Percentiles rank a stretch among this genome's conserved stretches.
These are phyloP conservation scores for Metschnikowia rubicola DNA, from an alignment of 805 yeast species.

Conservation along the genomic window DNA sequence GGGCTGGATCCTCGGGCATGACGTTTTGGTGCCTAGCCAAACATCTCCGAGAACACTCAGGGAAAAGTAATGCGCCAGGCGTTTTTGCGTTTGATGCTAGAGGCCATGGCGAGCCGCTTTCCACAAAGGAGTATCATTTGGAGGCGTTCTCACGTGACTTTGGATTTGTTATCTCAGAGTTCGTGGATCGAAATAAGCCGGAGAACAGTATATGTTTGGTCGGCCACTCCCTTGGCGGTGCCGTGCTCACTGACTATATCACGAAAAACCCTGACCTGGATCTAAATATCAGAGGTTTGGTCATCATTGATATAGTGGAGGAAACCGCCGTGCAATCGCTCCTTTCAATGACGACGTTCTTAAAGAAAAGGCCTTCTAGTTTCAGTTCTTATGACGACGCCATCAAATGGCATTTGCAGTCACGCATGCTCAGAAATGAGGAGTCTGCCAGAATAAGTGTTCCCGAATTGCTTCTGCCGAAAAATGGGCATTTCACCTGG, in stretches of 20 bases:
- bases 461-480: constrained; percentile 53
- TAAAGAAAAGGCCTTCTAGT: constrained; percentile 57
- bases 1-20: constrained; percentile 88
- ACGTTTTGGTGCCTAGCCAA: constrained; percentile 61
- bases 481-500: constrained; percentile 46
- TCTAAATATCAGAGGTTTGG: constrained; percentile 56
- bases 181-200: constrained; percentile 22
- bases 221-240: constrained; percentile 94
- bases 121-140: constrained; percentile 36
- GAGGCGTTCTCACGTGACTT: constrained; percentile 59
- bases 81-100: constrained; percentile 73
- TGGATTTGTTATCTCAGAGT: constrained; percentile 39
- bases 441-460: constrained; percentile 74
- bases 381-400: constrained; percentile 58
- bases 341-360: constrained; percentile 60
- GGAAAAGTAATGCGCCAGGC: constrained; percentile 42
- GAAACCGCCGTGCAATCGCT: constrained; percentile 81
- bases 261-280: constrained; percentile 16
- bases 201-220: constrained; percentile 47
- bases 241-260: constrained; percentile 62
- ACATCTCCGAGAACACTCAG: constrained; percentile 19
- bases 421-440: constrained; percentile 50
- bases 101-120: constrained; percentile 65
- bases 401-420: constrained; percentile 75
- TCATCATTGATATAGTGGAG: constrained; percentile 88